Evolutionary conservation across 495 filamentous ascomycete species (phyloP), one percentile per base, ranked within the genome.

Genomic region (Aspergillus taichungensis): DNA sequence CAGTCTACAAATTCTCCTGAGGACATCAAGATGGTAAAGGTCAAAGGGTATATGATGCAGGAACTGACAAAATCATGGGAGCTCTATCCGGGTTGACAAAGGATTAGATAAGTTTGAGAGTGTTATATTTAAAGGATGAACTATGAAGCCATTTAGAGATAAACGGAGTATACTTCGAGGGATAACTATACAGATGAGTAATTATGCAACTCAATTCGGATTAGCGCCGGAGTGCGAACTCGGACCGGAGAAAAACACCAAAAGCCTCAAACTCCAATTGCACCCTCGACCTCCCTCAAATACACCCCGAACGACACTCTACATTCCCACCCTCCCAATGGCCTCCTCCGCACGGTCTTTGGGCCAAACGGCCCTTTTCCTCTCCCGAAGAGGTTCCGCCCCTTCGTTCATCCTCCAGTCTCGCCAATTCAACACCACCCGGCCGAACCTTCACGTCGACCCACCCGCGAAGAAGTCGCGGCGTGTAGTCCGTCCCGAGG

Each of bases 401-500:
- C 18, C 18, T 24, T 24, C 18, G 1, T 50, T 61, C 13, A 28
- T 52, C 13, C 35, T 51, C 6, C 49, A 51, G 31, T 48, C 44
- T 34, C 71, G 70, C 11, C 58, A 53, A 9, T 73, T 78, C 44
- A 69, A 68, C 29, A 54, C 52, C 28, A 63, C 69, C 6, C 59
- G 63, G 10, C 54, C 60, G 47, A 24, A 60, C 52, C 45, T 64
- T 57, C 51, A 52, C 64, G 40, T 52, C 61, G 37, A 61, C 66
- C 52, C 67, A 74, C 46, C 65, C 63, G 31, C 55, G 56, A 24
- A 24, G 62, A 10, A 65, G 61, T 48, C 55, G 53, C 40, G 48
- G 6, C 60, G 52, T 41, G 60, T 65, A 10, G 54, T 54, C 42
- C 55, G 46, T 28, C 48, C 62, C 13, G 62, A 70, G 27, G 64